Evolutionary conservation across 2,329 filamentous ascomycete genomes (phyloP).

Genomic region (Penicillium sp.): DNA sequence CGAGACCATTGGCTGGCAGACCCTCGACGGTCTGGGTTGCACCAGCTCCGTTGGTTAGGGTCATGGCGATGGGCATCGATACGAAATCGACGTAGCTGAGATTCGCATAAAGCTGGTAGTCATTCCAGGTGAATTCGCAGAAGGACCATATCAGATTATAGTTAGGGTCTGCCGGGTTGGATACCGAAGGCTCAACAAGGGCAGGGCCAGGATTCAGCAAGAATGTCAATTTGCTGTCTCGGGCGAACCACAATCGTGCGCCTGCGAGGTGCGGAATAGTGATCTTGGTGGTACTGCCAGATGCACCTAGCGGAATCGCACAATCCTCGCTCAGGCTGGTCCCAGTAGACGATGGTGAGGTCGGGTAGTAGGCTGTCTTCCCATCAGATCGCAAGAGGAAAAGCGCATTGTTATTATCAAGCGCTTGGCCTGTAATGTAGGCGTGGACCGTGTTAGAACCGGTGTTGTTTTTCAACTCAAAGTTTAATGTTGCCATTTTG

Average conservation of each 20-base stretch:
- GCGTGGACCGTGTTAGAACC: conserved; percentile 62
- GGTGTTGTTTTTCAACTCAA: conserved; percentile 67
- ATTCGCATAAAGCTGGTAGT: conserved; percentile 62
- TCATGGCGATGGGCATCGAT: conserved; percentile 60
- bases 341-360: conserved; percentile 54
- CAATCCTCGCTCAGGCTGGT: conserved; percentile 57
- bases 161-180: conserved; percentile 64
- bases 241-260: conserved; percentile 70
- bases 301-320: conserved; percentile 62
- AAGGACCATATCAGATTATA: conserved; percentile 65
- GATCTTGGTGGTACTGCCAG: conserved; percentile 60
- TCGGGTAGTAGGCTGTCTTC: conserved; percentile 63
- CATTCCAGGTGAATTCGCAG: conserved; percentile 68
- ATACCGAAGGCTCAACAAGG: conserved; percentile 72
- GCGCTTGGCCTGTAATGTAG: conserved; percentile 67
- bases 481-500: conserved; percentile 51
- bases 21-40: conserved; percentile 56
- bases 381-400: conserved; percentile 68
- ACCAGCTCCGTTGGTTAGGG: conserved; percentile 48
- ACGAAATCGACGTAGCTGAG: conserved; percentile 78
- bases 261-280: conserved; percentile 70
- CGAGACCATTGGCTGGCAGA: conserved; percentile 58
- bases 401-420: conserved; percentile 59
- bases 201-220: conserved; percentile 69
- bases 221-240: conserved; percentile 63